Conservation (phyloP, 2,329 filamentous ascomycete species). For the Corynespora cassiicola region DNA sequence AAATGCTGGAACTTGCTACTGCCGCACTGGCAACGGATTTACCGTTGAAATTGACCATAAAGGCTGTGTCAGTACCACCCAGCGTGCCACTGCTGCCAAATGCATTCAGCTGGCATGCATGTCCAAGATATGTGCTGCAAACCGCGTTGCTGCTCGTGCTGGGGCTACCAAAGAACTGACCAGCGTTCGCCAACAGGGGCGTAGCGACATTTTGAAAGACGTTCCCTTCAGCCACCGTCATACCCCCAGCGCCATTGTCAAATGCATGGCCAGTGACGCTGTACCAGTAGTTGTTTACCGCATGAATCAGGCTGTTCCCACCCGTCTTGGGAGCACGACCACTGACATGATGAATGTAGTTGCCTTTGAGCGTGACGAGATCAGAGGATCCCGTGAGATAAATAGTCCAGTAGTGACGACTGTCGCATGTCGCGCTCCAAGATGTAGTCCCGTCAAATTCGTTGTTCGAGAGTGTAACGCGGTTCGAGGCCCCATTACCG, state of each 20-base stretch:
- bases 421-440: conserved; percentile 62
- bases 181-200: conserved; percentile 44
- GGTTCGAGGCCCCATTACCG: conserved; percentile 57
- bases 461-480: conserved; percentile 63
- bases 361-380: conserved; percentile 62
- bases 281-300: conserved; percentile 65
- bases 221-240: conserved; percentile 60
- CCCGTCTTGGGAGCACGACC: conserved; percentile 62
- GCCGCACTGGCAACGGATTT: conserved; percentile 57
- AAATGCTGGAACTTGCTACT: conserved; percentile 44
- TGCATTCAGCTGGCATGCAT: conserved; percentile 55
- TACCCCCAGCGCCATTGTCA: conserved; percentile 44
- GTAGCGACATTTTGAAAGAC: conserved; percentile 59
- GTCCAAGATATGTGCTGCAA: conserved; percentile 54
- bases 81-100: conserved; percentile 18
- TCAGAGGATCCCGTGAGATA: conserved; percentile 62
- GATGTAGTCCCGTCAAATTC: conserved; percentile 59
- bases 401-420: conserved; percentile 64
- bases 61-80: conserved; percentile 45
- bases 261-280: conserved; percentile 61
- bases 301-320: conserved; percentile 62
- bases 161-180: conserved; percentile 45
- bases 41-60: conserved; percentile 57
- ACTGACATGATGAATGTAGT: conserved; percentile 63
- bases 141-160: conserved; percentile 40